Evolutionary conservation across 306 rosid genomes (phyloP).

Genomic region (Cucumis cinereus): DNA sequence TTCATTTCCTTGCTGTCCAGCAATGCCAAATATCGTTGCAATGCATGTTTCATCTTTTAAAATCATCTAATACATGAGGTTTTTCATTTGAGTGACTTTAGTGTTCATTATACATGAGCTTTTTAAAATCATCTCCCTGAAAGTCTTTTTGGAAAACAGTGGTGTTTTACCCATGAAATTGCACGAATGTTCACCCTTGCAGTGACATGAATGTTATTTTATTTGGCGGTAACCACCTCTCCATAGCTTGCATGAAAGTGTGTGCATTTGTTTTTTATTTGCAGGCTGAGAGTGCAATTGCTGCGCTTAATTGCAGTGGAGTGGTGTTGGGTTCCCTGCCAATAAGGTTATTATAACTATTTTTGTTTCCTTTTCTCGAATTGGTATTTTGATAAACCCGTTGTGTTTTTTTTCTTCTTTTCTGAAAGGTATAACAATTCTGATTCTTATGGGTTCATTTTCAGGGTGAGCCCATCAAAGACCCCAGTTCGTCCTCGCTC

Average conservation of each 20-base stretch:
- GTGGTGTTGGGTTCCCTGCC: constrained; percentile 89
- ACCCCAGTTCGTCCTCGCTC: constrained; percentile 17
- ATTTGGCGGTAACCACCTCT: neutral
- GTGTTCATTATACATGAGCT: too few species aligned
- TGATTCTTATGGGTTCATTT: neutral
- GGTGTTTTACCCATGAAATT: neutral
- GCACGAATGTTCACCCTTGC: neutral
- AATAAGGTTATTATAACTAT: constrained; percentile 45
- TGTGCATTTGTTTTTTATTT: neutral
- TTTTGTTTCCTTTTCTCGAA: neutral
- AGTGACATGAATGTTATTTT: neutral
- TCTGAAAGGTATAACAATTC: neutral
- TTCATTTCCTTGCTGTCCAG: neutral
- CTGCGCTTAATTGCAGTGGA: constrained; percentile 95
- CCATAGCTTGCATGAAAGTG: neutral
- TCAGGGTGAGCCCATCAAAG: constrained; percentile 19
- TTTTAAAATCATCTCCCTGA: too few species aligned
- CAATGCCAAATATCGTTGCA: neutral
- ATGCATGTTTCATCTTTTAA: neutral
- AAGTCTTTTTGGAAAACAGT: neutral
- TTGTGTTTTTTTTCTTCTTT: neutral
- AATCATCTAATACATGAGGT: neutral
- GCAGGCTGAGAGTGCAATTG: constrained; percentile 98
- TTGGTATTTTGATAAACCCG: neutral
- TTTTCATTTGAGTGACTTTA: neutral